A percentile compares a stretch with the other conserved stretches of the same genome.
These are phyloP conservation scores for Leishmania mexicana DNA, from an alignment of 208 protist species.

Conservation along the genomic window DNA sequence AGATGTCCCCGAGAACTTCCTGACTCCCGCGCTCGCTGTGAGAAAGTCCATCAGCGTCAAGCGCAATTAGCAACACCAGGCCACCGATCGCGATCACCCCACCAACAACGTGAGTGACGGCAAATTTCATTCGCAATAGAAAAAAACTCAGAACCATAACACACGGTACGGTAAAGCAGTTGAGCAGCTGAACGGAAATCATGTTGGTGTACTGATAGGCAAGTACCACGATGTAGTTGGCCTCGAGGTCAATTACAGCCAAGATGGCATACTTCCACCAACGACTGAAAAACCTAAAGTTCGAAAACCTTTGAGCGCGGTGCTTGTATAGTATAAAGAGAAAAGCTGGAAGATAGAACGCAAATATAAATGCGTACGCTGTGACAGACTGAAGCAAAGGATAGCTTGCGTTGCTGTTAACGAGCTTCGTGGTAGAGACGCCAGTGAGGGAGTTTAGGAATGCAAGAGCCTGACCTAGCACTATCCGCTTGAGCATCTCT, in stretches of 20 bases:
- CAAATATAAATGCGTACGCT: constrained; percentile 73
- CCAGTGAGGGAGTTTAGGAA: constrained; percentile 89
- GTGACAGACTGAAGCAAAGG: constrained; percentile 85
- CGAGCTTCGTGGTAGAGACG: constrained; percentile 81
- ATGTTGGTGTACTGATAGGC: constrained; percentile 95
- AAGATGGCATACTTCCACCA: constrained; percentile 92
- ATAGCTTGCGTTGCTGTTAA: constrained; percentile 84
- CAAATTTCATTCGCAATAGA: constrained; percentile 82
- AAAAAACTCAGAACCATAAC: constrained; percentile 91
- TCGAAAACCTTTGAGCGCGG: constrained; percentile 38
- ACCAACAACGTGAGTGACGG: constrained; percentile 82
- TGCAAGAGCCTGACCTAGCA: constrained; percentile 83
- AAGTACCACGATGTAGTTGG: constrained; percentile 93
- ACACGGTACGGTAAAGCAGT: constrained; percentile 93
- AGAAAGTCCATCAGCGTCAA: constrained; percentile 75
- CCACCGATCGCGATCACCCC: constrained; percentile 82
- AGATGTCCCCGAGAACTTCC: constrained; percentile 81
- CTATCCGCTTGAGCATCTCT: constrained; percentile 46
- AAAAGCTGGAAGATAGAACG: constrained; percentile 65
- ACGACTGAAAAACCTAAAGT: constrained; percentile 60
- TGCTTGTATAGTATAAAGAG: constrained; percentile 49
- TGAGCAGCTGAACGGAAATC: constrained; percentile 89
- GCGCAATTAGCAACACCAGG: constrained; percentile 70
- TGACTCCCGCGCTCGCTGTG: constrained; percentile 38
- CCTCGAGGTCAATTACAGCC: constrained; percentile 92